Percentiles rank a stretch among this genome's conserved stretches.
Evolutionary conservation across 2,329 filamentous ascomycete species (phyloP).

Genomic region (Venturia nashicola): DNA sequence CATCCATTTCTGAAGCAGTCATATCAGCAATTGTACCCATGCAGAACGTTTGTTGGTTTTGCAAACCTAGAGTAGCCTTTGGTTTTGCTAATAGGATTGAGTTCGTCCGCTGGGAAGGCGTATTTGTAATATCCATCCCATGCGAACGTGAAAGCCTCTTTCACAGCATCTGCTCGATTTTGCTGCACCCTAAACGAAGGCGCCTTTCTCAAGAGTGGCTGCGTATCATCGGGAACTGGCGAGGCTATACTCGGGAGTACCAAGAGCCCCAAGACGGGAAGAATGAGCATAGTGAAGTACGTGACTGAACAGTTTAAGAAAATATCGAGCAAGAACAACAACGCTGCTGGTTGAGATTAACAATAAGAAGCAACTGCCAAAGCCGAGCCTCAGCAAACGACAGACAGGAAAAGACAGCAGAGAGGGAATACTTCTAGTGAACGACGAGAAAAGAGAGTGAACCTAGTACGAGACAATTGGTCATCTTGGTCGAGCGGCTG

Average conservation of each 20-base stretch:
- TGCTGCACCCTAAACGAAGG: neutral
- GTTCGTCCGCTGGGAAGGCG: slow-evolving; percentile 34
- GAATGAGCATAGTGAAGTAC: neutral
- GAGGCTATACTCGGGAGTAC: neutral
- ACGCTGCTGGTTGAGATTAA: neutral
- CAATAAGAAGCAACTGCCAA: neutral
- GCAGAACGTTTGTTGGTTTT: neutral
- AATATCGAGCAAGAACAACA: neutral
- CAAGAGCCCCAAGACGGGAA: neutral
- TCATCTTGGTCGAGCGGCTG: neutral
- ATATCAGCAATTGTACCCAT: neutral
- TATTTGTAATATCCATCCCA: slow-evolving; percentile 22
- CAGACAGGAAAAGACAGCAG: neutral
- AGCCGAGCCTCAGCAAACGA: neutral
- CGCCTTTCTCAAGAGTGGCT: neutral
- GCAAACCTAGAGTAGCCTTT: slow-evolving; percentile 57
- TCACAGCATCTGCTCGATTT: slow-evolving; percentile 13
- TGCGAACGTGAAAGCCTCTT: slow-evolving; percentile 20
- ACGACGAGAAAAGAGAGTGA: neutral
- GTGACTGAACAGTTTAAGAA: neutral
- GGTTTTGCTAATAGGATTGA: slow-evolving; percentile 54
- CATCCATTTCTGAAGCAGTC: slow-evolving; percentile 55
- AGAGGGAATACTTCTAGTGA: neutral
- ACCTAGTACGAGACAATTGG: neutral
- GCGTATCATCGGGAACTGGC: neutral